phyloP scores from a whole-genome alignment of 768 basidiomycete genomes.

The Collybia nuda region DNA sequence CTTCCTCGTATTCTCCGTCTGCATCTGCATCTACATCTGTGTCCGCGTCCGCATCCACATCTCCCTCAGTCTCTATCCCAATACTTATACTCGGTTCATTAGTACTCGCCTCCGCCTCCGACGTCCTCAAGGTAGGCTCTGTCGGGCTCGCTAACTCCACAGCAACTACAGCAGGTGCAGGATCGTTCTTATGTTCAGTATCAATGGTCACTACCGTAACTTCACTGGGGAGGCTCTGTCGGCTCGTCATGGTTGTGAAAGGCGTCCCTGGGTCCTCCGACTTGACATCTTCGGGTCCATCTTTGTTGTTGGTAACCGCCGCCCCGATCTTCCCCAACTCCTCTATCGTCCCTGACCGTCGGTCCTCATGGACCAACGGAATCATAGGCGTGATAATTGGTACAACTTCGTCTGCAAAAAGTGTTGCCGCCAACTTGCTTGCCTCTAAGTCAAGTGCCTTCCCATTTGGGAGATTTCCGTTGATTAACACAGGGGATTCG shows the following conservation, averaged over 20 bases:
- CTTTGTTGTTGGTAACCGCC: slow-evolving; percentile 6
- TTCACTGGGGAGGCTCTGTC: slow-evolving; percentile 59
- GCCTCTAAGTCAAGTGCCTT: slow-evolving; percentile 2
- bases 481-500: slow-evolving; percentile 7
- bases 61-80: slow-evolving; percentile 13
- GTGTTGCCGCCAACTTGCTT: background rate
- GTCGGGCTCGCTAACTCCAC: slow-evolving; percentile 7
- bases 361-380: background rate
- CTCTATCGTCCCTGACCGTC: slow-evolving; percentile 16
- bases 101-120: background rate
- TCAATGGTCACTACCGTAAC: slow-evolving; percentile 46
- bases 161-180: slow-evolving; percentile 10
- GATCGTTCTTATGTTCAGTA: slow-evolving; percentile 8
- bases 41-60: slow-evolving; percentile 22
- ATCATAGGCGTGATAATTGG: background rate
- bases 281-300: slow-evolving; percentile 33
- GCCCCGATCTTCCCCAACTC: slow-evolving; percentile 8
- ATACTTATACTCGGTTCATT: background rate
- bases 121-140: background rate
- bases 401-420: slow-evolving; percentile 7
- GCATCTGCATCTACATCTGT: slow-evolving; percentile 31
- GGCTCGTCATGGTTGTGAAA: slow-evolving; percentile 45
- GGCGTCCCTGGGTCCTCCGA: slow-evolving; percentile 58
- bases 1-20: slow-evolving; percentile 41
- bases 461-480: slow-evolving; percentile 11